Conservation (phyloP, 2,329 filamentous ascomycete species). For the Pseudogymnoascus sp. region DNA sequence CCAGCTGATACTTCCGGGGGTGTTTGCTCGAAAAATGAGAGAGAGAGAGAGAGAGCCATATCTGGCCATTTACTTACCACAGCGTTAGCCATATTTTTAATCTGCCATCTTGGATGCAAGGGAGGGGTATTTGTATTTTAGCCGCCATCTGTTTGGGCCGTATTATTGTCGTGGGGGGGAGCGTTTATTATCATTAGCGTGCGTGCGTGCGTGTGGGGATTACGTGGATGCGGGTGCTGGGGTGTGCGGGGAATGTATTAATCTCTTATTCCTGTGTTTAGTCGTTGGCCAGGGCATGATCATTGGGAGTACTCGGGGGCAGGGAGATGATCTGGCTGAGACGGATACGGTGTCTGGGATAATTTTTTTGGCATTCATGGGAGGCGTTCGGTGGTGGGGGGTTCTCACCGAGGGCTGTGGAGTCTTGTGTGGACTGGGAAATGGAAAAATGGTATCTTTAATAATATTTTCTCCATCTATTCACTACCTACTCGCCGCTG, state of each 20-base stretch:
- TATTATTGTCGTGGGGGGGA: not conserved
- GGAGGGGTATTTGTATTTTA: not conserved
- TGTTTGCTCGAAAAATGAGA: not conserved
- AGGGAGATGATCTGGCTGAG: not conserved
- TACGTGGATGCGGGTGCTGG: not conserved
- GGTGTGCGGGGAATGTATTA: not conserved
- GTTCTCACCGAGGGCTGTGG: no score
- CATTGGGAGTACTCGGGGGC: not conserved
- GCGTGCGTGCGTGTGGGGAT: not conserved
- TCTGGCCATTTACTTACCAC: constrained; percentile 3
- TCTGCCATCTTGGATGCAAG: not conserved
- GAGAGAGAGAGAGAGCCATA: not conserved
- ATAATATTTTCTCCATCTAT: not conserved
- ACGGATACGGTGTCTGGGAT: not conserved
- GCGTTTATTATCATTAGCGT: constrained; percentile 9
- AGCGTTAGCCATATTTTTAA: constrained; percentile 5
- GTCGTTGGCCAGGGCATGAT: not conserved
- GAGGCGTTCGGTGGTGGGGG: not conserved
- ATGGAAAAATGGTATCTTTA: not conserved
- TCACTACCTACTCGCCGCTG: not conserved
- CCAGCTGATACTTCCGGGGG: not conserved
- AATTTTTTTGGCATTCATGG: not conserved
- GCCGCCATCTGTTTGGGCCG: not conserved
- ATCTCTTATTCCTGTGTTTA: constrained; percentile 3
- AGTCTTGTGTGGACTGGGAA: not conserved